Evolutionary conservation across 768 basidiomycete genomes (phyloP), one percentile per base, ranked within the genome.

Genomic region (Boletus subparvulus): DNA sequence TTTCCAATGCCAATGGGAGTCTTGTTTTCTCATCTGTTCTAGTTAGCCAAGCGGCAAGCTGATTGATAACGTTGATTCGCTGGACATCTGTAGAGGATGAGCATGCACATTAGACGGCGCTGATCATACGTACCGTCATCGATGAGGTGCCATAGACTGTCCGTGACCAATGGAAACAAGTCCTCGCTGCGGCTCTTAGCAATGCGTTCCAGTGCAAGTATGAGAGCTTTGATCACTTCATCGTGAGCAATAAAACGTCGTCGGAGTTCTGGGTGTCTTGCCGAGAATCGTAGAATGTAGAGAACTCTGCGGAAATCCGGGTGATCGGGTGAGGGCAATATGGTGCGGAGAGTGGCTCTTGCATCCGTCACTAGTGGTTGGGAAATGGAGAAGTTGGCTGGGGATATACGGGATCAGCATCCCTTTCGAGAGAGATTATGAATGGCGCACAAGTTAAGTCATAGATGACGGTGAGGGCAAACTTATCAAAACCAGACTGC

Each of bases 1-100:
- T 40, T 40, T 48, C 57, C 24, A 61, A 51, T 12, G 49, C 13
- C n/a, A 46, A 14, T 1, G 30, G 48, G 36, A 61, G 52, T 5
- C 37, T 58, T 42, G 52, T 44, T n/a, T 26, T 6, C 19, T 13
- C 19, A 2, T 17, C 4, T n/a, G 21, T 24, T 24, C 21, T 43
- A 32, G 6, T 19, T n/a, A 17, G 1, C 9, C 8, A 19, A 12
- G 12, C 26, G 3, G 13, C 17, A 11, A 58, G 48, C 21, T 33
- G 35, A 16, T 32, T 6, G 19, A 58, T 21, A 28, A 59, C 48
- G 2, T 21, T 3, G 4, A 8, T 9, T 42, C 43, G 44, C 16
- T 44, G 4, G 5, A 33, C 4, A 2, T 28, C 51, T 53, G 21
- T 4, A 43, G 2, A 40, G 8, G 8, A 33, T 53, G 10, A 50